These are phyloP conservation scores for Spinellus fusiger DNA, from an alignment of 192 early-diverging fungal species.

Conservation along the genomic window DNA sequence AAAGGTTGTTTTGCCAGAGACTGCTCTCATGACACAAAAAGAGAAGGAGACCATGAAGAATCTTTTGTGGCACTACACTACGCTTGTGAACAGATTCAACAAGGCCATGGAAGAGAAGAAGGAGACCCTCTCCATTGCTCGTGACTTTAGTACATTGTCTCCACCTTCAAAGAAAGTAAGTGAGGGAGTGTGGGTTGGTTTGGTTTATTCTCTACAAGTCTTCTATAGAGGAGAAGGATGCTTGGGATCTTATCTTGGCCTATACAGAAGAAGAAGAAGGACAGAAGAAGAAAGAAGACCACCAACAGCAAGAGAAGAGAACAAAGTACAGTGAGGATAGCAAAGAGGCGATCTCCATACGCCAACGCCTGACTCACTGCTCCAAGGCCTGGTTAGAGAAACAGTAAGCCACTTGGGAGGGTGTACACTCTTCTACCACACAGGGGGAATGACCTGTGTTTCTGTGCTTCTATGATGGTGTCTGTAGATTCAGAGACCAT, in stretches of 20 bases:
- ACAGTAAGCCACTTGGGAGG: slow-evolving; percentile 26
- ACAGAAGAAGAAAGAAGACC: not conserved
- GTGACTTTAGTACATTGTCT: too few species aligned
- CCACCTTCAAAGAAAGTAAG: too few species aligned
- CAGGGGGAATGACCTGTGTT: not conserved
- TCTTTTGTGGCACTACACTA: too few species aligned
- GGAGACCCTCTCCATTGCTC: too few species aligned
- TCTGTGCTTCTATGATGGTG: not conserved
- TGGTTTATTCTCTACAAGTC: too few species aligned
- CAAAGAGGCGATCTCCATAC: not conserved
- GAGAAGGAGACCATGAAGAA: too few species aligned
- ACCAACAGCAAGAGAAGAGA: not conserved
- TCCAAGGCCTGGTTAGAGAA: slow-evolving; percentile 52
- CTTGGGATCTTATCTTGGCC: slow-evolving; percentile 1
- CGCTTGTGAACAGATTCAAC: too few species aligned
- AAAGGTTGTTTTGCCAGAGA: too few species aligned
- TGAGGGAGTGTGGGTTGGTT: too few species aligned
- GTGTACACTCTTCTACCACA: not conserved
- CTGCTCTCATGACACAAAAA: too few species aligned
- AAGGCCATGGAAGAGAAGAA: too few species aligned
- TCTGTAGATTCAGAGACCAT: slow-evolving; percentile 27
- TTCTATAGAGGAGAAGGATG: not conserved
- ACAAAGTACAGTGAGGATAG: not conserved
- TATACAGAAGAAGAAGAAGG: not conserved
- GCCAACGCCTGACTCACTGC: slow-evolving; percentile 11